A percentile compares a stretch with the other conserved stretches of the same genome.
Conservation (phyloP, 306 rosid species). For the Trifolium subterraneum region DNA sequence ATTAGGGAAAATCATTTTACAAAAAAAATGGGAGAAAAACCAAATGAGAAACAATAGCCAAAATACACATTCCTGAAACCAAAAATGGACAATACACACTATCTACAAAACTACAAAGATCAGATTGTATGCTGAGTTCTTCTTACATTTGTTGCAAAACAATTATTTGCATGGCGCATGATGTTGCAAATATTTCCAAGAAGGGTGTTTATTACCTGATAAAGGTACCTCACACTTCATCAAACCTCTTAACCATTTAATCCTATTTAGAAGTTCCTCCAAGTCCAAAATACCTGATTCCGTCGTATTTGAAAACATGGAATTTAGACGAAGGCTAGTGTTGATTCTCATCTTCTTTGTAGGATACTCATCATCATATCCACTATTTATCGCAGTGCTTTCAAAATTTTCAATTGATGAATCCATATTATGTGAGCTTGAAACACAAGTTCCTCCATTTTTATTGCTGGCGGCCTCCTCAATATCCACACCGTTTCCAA, state of each 20-base stretch:
- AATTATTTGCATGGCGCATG: conserved; percentile 45
- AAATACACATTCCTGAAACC: neutral
- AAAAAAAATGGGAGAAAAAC: neutral
- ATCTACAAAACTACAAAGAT: neutral
- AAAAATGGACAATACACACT: conserved; percentile 2
- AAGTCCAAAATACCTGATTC: conserved; percentile 74
- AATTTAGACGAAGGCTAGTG: conserved; percentile 48
- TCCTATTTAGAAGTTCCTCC: conserved; percentile 74
- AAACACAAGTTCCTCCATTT: conserved; percentile 32
- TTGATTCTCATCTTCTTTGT: conserved; percentile 51
- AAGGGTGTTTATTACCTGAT: conserved; percentile 42
- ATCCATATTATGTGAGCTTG: conserved; percentile 26
- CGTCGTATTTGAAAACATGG: conserved; percentile 51
- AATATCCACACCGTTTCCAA: conserved; percentile 31
- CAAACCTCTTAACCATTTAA: conserved; percentile 71
- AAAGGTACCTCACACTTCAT: conserved; percentile 55
- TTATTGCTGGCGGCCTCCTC: conserved; percentile 20
- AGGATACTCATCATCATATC: conserved; percentile 39
- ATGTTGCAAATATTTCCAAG: conserved; percentile 64
- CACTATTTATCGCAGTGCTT: conserved; percentile 27
- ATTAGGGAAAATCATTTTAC: neutral
- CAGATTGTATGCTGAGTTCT: conserved; percentile 21
- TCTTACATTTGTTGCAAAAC: conserved; percentile 14
- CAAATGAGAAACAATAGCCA: neutral
- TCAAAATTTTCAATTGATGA: conserved; percentile 40